Conservation (phyloP, 441 rosid species). For the Corymbia calophylla region DNA sequence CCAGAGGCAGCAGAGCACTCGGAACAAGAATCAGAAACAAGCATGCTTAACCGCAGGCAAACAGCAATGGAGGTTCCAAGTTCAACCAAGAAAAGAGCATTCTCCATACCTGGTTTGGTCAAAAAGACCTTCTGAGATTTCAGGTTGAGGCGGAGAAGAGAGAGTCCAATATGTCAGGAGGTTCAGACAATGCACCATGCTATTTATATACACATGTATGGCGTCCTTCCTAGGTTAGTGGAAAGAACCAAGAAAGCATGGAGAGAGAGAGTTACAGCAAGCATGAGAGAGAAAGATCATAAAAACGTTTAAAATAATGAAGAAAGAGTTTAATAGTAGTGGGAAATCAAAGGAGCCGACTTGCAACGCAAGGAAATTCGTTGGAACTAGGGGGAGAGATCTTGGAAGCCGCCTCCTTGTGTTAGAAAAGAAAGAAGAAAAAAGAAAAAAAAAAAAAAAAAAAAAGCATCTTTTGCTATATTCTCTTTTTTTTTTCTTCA, state of each 20-base stretch:
- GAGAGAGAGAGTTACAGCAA: not conserved
- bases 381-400: not conserved
- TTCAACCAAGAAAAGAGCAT: not conserved
- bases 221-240: not conserved
- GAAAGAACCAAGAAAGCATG: not conserved
- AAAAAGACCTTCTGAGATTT: not conserved
- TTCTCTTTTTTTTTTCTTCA: too few species aligned
- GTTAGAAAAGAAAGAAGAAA: not conserved
- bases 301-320: not conserved
- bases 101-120: not conserved
- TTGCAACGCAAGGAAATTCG: slow-evolving; percentile 18
- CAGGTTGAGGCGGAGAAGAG: not conserved
- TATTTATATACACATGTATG: not conserved
- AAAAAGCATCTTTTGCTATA: not conserved
- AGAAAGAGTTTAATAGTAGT: not conserved
- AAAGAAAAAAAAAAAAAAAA: not conserved
- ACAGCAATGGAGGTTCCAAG: not conserved
- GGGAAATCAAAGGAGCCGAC: slow-evolving; percentile 10
- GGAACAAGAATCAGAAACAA: not conserved
- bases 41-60: not conserved
- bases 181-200: not conserved
- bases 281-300: not conserved
- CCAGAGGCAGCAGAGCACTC: not conserved
- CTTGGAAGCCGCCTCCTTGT: not conserved
- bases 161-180: slow-evolving; percentile 16